Percentiles rank a stretch among this genome's conserved stretches.
Conservation (phyloP, 352 stramenopile species). For the Globisporangium rhizosaccharum region DNA sequence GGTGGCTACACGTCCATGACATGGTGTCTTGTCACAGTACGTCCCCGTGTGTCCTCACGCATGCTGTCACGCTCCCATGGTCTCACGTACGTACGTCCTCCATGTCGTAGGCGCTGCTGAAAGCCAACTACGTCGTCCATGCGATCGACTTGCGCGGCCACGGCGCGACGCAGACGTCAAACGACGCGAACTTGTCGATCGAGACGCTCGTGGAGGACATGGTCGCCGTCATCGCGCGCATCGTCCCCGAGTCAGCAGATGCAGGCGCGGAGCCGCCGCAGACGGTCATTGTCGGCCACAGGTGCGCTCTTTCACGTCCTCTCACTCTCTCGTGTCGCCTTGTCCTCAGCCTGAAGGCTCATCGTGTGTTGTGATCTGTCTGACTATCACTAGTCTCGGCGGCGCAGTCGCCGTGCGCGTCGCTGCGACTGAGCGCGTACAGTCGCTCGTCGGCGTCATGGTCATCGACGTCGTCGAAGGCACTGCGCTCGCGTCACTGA, state of each 20-base stretch:
- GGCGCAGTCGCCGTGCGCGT: slow-evolving; percentile 78
- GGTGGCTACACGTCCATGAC: slow-evolving; percentile 85
- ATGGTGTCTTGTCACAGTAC: slow-evolving; percentile 74
- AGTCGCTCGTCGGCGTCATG: slow-evolving; percentile 73
- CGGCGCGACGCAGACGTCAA: slow-evolving; percentile 47
- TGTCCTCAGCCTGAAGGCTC: neutral
- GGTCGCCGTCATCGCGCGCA: slow-evolving; percentile 43
- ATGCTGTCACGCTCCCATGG: neutral
- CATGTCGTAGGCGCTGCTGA: slow-evolving; percentile 51
- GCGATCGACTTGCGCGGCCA: slow-evolving; percentile 84
- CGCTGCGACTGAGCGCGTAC: slow-evolving; percentile 44
- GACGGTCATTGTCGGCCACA: slow-evolving; percentile 78
- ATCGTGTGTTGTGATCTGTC: neutral
- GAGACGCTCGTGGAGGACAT: slow-evolving; percentile 67
- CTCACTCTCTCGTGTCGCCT: neutral
- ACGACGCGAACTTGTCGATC: slow-evolving; percentile 74
- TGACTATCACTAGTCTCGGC: slow-evolving; percentile 44
- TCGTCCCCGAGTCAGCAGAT: slow-evolving; percentile 32
- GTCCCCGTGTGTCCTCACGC: neutral
- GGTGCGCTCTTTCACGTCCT: slow-evolving; percentile 19
- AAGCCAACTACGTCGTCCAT: slow-evolving; percentile 70
- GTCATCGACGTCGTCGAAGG: slow-evolving; percentile 89
- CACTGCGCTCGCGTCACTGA: slow-evolving; percentile 78
- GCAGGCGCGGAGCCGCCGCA: slow-evolving; percentile 29
- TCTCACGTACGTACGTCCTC: neutral